Conservation (phyloP, 352 stramenopile genomes). For the Globisporangium ultimum region DNA sequence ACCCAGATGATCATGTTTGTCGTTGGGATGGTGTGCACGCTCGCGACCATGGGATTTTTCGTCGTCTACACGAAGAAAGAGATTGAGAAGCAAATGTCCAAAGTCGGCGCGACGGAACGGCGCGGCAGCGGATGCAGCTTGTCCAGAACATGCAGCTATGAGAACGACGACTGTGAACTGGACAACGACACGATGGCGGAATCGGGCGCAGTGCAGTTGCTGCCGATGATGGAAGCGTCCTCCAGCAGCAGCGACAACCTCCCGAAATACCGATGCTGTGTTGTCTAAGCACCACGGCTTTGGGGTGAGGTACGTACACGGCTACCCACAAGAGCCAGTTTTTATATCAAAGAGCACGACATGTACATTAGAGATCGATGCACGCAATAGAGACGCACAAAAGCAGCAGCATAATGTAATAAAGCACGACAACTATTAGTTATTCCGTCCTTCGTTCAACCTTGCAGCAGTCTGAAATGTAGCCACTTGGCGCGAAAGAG, state of each 20-base stretch:
- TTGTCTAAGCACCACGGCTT: neutral
- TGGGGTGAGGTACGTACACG: too few species aligned
- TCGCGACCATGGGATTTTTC: conserved; percentile 42
- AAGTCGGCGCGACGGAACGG: conserved; percentile 22
- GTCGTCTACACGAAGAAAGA: conserved; percentile 49
- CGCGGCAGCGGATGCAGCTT: conserved; percentile 3
- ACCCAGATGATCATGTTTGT: conserved; percentile 26
- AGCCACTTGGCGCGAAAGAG: too few species aligned
- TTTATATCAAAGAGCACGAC: too few species aligned
- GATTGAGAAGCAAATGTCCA: conserved; percentile 32
- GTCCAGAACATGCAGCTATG: neutral
- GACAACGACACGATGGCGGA: neutral
- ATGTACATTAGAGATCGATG: too few species aligned
- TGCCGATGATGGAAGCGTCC: neutral
- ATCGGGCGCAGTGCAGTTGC: neutral
- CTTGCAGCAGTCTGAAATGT: too few species aligned
- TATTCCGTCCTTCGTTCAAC: too few species aligned
- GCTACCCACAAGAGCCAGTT: too few species aligned
- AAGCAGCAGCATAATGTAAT: too few species aligned
- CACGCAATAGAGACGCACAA: too few species aligned
- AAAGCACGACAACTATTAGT: too few species aligned
- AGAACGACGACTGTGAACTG: conserved; percentile 1
- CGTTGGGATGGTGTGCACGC: conserved; percentile 29
- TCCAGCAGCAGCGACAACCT: neutral
- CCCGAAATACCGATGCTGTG: conserved; percentile 1